These are phyloP conservation scores for Penicillium bialowiezense DNA, from an alignment of 495 filamentous ascomycete genomes.

Conservation along the genomic window DNA sequence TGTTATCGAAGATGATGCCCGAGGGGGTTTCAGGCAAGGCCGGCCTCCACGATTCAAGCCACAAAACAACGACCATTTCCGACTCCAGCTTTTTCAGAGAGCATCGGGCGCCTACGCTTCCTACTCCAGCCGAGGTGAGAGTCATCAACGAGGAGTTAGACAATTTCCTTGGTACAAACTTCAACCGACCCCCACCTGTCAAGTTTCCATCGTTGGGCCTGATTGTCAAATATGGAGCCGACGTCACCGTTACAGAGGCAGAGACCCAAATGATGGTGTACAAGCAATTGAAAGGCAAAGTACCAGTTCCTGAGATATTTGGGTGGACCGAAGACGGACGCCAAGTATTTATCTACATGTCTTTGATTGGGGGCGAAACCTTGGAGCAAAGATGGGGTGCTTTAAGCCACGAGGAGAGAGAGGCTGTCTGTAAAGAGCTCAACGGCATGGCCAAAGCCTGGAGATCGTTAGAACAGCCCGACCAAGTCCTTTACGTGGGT, in stretches of 20 bases:
- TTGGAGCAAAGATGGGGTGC: conserved; percentile 35
- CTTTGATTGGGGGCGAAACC: conserved; percentile 37
- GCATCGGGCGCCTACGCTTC: conserved; percentile 4
- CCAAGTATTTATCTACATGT: conserved; percentile 48
- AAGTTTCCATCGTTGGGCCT: conserved; percentile 36
- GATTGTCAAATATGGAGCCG: conserved; percentile 1
- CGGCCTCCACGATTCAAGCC: conserved; percentile 9
- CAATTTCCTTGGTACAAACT: conserved; percentile 4
- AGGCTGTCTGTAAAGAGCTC: conserved; percentile 39
- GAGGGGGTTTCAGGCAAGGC: conserved; percentile 6
- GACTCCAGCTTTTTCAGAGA: conserved; percentile 12
- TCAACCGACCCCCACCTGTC: conserved; percentile 26
- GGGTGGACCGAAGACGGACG: conserved; percentile 42
- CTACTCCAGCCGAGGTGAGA: conserved; percentile 15
- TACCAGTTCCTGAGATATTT: conserved; percentile 47
- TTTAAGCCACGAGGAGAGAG: conserved; percentile 32
- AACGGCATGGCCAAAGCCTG: conserved; percentile 22
- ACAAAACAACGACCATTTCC: conserved; percentile 3
- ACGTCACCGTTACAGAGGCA: conserved; percentile 31
- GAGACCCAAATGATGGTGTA: conserved; percentile 38
- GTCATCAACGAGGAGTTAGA: conserved; percentile 17
- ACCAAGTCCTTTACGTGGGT: conserved; percentile 31
- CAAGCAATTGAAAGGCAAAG: conserved; percentile 25
- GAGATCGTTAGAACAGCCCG: conserved; percentile 26
- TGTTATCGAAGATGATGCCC: conserved; percentile 10